Evolutionary conservation across 2,329 filamentous ascomycete genomes (phyloP).

Genomic region (Claviceps maximensis): DNA sequence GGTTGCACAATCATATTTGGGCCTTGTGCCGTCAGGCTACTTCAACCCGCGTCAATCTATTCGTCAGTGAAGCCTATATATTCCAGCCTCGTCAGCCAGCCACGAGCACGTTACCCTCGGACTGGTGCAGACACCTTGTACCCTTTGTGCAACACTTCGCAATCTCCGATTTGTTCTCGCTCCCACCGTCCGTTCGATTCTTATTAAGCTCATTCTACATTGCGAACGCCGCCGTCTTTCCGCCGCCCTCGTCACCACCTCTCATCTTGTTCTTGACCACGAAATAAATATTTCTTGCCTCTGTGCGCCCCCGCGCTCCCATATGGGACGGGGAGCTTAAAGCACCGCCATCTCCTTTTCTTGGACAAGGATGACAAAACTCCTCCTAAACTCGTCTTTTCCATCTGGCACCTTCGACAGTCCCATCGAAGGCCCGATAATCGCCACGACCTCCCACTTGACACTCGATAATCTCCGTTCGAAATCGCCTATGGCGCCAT

Average conservation of each 20-base stretch:
- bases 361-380: constrained; percentile 22
- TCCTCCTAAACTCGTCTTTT: constrained; percentile 29
- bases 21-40: constrained; percentile 1
- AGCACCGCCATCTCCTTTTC: neutral
- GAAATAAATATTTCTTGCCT: neutral
- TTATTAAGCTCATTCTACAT: neutral
- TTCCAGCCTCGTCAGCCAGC: constrained; percentile 4
- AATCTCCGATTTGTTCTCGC: neutral
- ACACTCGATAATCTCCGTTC: constrained; percentile 1
- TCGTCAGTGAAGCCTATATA: neutral
- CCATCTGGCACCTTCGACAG: constrained; percentile 24
- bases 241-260: neutral
- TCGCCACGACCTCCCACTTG: constrained; percentile 3
- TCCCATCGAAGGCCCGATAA: constrained; percentile 12
- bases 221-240: neutral
- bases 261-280: neutral
- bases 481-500: neutral
- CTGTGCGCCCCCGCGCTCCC: neutral
- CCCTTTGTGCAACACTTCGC: neutral
- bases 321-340: constrained; percentile 3
- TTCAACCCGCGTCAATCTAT: neutral
- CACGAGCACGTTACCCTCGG: constrained; percentile 1
- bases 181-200: neutral
- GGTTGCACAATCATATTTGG: neutral
- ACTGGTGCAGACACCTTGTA: neutral